Conservation (phyloP, 1,284 basidiomycete genomes). For the Leccinum ponderosum region DNA sequence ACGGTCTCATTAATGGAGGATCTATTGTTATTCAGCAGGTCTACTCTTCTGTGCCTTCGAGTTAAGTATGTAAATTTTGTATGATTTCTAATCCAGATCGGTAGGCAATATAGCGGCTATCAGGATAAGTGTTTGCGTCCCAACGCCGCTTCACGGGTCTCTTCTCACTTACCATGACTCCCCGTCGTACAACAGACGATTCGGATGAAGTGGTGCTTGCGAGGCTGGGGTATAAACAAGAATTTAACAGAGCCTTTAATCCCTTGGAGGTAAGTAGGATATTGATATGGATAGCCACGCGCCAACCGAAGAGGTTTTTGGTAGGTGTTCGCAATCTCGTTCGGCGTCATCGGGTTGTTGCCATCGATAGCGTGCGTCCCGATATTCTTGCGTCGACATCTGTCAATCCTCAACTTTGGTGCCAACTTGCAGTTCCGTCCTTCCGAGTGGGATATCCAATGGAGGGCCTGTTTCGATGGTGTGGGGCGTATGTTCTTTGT, state of each 20-base stretch:
- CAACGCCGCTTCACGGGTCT: neutral
- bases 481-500: slow-evolving; percentile 39
- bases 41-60: too few relatives aligned
- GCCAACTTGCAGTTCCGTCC: slow-evolving; percentile 33
- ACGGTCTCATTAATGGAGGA: too few relatives aligned
- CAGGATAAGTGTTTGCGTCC: neutral
- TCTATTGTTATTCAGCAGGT: too few relatives aligned
- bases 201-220: neutral
- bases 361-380: slow-evolving; percentile 40
- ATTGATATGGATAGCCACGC: neutral
- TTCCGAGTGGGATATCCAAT: slow-evolving; percentile 44
- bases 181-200: neutral
- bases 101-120: too few relatives aligned
- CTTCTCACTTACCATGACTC: neutral
- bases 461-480: slow-evolving; percentile 49
- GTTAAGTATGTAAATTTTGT: too few relatives aligned
- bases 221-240: neutral
- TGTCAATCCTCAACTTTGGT: neutral
- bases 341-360: slow-evolving; percentile 43
- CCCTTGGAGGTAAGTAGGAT: neutral
- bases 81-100: neutral
- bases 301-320: neutral
- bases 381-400: neutral
- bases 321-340: slow-evolving; percentile 37
- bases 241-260: neutral